Evolutionary conservation across 2,329 filamentous ascomycete genomes (phyloP).

Genomic region (Falciphora oryzae): DNA sequence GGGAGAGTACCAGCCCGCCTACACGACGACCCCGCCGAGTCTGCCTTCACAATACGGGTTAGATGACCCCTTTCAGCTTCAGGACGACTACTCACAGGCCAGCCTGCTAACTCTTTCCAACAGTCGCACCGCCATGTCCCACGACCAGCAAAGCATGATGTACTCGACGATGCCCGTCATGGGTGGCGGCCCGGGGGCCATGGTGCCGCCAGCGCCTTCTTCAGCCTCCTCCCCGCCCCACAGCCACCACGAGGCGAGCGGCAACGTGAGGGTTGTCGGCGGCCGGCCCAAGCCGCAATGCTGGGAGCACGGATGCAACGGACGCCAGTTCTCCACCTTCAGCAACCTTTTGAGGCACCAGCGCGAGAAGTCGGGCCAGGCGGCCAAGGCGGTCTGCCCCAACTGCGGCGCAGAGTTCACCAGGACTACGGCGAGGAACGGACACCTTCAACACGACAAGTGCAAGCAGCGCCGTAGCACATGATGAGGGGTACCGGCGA

Average conservation of each 20-base stretch:
- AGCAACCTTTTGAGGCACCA: constrained; percentile 92
- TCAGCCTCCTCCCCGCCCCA: constrained; percentile 10
- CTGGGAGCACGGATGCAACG: constrained; percentile 96
- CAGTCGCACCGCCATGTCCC: constrained; percentile 6
- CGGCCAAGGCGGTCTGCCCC: constrained; percentile 81
- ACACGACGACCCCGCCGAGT: constrained; percentile 21
- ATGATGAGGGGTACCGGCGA: constrained; percentile 8
- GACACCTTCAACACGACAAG: constrained; percentile 80
- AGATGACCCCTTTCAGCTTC: constrained; percentile 12
- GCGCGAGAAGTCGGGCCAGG: constrained; percentile 88
- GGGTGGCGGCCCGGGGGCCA: constrained; percentile 3
- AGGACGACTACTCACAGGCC: constrained; percentile 12
- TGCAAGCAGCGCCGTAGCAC: constrained; percentile 67
- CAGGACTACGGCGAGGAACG: constrained; percentile 79
- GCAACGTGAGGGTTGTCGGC: constrained; percentile 63
- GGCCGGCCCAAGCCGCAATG: constrained; percentile 89
- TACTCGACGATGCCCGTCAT: constrained; percentile 22
- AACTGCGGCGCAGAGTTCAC: constrained; percentile 93
- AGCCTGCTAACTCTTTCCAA: constrained; percentile 7
- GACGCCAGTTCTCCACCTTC: constrained; percentile 91
- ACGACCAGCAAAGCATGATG: constrained; percentile 20
- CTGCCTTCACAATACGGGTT: constrained; percentile 27
- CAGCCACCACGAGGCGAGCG: constrained; percentile 26
- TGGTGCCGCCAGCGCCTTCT: too few species aligned
- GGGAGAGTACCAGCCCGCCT: constrained; percentile 22